Evolutionary conservation across 441 rosid species (phyloP), one percentile per base, ranked within the genome.

Genomic region (Capsella rubella): DNA sequence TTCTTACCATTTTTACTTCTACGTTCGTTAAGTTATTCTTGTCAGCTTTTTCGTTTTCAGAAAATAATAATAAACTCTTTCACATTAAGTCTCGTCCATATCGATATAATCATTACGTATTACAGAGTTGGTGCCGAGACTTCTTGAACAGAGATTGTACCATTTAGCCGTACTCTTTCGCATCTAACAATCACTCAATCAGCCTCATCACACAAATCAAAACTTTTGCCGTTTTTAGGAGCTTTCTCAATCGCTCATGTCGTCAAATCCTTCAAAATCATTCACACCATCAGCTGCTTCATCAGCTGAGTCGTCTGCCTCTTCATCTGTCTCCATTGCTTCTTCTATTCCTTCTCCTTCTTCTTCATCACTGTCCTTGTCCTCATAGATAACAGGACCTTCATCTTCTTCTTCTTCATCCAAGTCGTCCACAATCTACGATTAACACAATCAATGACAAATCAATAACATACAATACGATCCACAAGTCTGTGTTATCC

Each of bases 371-470:
- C 83, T 85, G 54, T 90, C 93, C 88, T 88, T 91, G 40, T 84
- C 89, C 46, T 91, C 93, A 4, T 80, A 95, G 65, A 92, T 86
- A 43, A 90, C 88, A 0, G 97, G 98, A 49, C 82, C 84, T 46
- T 62, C 72, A 70, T 95, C 96, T 34, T 87, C 97, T 4, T 53
- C 97, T 4, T 53, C 77, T 6, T 91, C 97, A 58, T 87, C 86
- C 1, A 81, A 72, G 62, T 80, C 85, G 84, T 91, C 71, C 58
- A 64, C 37, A 65, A 51, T 28, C 78, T 78, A 34, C 40, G 50
- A 73, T 54, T 18, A 16, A 29, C 60, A 59, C 45, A 78, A 67
- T 62, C 71, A 76, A 45, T 11, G 4, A 53, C 25, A 0, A 64
- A 18, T 66, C 21, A 67, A 34, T 39, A 61, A 37, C 42, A 67